Conservation (phyloP, 306 rosid species). For the Dalbergia cochinchinensis region DNA sequence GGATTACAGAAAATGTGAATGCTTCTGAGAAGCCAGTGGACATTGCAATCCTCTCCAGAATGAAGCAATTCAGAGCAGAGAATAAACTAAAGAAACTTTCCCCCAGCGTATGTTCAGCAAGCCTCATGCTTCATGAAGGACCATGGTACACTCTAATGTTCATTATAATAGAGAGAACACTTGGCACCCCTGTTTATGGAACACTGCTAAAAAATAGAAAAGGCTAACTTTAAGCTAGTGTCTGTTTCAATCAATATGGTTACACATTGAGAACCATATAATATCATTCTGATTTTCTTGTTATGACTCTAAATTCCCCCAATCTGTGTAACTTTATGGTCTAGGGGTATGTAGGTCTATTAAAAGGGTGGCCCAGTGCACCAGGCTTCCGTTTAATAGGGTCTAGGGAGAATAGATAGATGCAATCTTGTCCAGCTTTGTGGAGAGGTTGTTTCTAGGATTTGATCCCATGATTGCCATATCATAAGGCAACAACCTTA, state of each 20-base stretch:
- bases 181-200: not conserved
- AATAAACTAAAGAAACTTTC: constrained; percentile 93
- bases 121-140: constrained; percentile 36
- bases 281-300: not conserved
- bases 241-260: not conserved
- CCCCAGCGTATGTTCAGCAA: constrained; percentile 63
- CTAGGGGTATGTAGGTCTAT: not conserved
- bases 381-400: too few species aligned
- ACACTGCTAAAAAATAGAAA: not conserved
- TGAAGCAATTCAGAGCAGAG: constrained; percentile 97
- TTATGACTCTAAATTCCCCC: not conserved
- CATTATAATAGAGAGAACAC: not conserved
- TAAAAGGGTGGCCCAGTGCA: too few species aligned
- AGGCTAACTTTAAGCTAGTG: not conserved
- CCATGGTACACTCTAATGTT: not conserved
- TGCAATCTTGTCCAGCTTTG: too few species aligned
- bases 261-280: not conserved
- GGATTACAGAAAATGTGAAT: constrained; percentile 89
- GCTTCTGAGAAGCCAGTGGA: constrained; percentile 94
- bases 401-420: too few species aligned
- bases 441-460: too few species aligned
- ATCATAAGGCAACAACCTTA: too few species aligned
- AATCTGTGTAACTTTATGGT: not conserved
- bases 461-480: too few species aligned
- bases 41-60: constrained; percentile 89